Evolutionary conservation across 1,139 yeast species (phyloP).

Genomic region (Pneumocystis oryctolagi): DNA sequence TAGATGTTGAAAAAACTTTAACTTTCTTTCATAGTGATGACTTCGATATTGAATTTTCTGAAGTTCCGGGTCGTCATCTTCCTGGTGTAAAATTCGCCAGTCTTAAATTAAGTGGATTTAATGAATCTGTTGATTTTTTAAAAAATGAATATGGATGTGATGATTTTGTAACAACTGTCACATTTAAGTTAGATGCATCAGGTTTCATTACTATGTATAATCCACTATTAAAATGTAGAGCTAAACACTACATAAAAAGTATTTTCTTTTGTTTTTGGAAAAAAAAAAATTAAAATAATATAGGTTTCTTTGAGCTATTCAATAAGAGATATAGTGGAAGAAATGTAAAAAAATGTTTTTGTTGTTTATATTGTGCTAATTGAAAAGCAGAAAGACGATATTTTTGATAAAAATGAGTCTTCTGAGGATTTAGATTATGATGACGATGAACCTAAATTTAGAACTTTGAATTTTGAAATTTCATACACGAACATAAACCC

Average conservation of each 20-base stretch:
- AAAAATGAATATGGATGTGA: constrained; percentile 1
- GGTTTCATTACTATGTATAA: constrained; percentile 3
- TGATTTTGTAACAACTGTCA: constrained; percentile 1
- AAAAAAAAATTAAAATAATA: constrained; percentile 1
- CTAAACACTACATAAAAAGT: constrained; percentile 3
- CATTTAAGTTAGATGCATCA: constrained; percentile 6
- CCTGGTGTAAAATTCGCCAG: not conserved
- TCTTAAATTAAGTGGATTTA: constrained; percentile 3
- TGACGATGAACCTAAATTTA: constrained; percentile 12
- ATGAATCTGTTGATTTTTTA: constrained; percentile 1
- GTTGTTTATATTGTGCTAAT: constrained; percentile 7
- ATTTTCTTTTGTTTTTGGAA: constrained; percentile 8
- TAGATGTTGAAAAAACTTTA: constrained; percentile 1
- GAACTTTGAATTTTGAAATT: constrained; percentile 15
- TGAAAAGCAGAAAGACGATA: not conserved
- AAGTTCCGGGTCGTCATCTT: not conserved
- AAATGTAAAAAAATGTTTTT: not conserved
- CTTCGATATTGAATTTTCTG: constrained; percentile 1
- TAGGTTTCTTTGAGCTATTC: not conserved
- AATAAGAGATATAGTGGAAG: not conserved
- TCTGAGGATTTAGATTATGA: constrained; percentile 5
- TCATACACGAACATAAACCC: constrained; percentile 20
- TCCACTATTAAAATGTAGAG: constrained; percentile 5
- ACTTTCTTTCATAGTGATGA: not conserved
- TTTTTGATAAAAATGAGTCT: not conserved